These are phyloP conservation scores for Adansonia grandidieri DNA, from an alignment of 441 rosid species.

Conservation along the genomic window DNA sequence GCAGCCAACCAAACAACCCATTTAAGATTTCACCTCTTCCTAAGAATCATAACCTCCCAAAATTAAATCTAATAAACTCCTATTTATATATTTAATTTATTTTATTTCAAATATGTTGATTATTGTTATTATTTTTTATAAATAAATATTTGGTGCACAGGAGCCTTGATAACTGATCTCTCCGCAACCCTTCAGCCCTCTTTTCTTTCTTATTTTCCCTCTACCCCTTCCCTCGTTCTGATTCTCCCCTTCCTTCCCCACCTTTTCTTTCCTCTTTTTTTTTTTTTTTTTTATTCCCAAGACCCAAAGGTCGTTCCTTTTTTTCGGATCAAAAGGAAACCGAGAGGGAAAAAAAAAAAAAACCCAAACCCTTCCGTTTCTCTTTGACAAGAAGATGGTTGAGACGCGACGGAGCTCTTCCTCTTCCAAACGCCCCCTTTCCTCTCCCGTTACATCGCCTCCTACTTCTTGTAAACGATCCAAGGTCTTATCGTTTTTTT, in stretches of 20 bases:
- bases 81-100: neutral
- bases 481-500: slow-evolving; percentile 48
- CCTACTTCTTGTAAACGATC: slow-evolving; percentile 65
- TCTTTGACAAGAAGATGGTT: slow-evolving; percentile 57
- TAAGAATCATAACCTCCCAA: slow-evolving; percentile 16
- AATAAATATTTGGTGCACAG: neutral
- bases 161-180: slow-evolving; percentile 22
- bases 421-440: slow-evolving; percentile 67
- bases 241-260: too few species aligned
- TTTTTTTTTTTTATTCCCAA: too few species aligned
- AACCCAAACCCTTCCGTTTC: slow-evolving; percentile 14
- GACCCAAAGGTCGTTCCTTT: slow-evolving; percentile 3
- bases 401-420: slow-evolving; percentile 92
- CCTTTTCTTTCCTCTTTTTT: too few species aligned
- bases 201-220: neutral
- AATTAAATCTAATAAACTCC: neutral
- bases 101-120: neutral
- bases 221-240: too few species aligned
- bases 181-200: slow-evolving; percentile 20
- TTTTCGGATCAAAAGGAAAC: neutral
- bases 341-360: too few species aligned
- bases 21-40: neutral
- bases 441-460: slow-evolving; percentile 30
- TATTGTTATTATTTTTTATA: neutral
- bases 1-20: neutral